Base-by-base conservation (phyloP, 192 early-diverging fungal genomes). In the Phlyctochytrium planicorne region DNA sequence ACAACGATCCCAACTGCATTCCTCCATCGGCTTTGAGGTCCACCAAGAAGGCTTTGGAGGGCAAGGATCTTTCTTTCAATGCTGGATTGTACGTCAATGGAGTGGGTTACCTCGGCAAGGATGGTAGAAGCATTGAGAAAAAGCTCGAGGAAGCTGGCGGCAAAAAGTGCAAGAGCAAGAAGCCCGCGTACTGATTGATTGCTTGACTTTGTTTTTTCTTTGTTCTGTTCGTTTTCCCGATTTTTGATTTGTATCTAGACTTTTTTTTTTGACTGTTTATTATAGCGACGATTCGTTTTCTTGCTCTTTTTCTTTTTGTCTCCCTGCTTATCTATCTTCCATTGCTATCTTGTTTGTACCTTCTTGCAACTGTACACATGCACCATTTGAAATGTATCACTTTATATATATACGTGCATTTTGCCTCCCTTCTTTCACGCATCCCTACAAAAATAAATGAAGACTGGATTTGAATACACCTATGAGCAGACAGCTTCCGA, bases 1-100 rank as follows among this genome's bases (percentile, higher is more conserved):
- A 57, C 25, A 57, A 57, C 12, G 55, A 57, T 27, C 55, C 55
- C 14, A 25, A 57, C 12, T 57, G 55, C 25, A 25, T 57, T 4
- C 10, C 14, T 27, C 55, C 55, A 27, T 10, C 12, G 12, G 10
- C 12, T 12, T 10, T 57, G 20, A 25, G 27, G 55, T 10, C 10
- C 12, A 25, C 16, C 12, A 29, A 25, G 20, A 27, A 57, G 6
- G 27, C 16, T 4, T n/a, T n/a, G n/a, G n/a, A n/a, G n/a, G 6
- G 27, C 4, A 25, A 6, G 55, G 55, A 14, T 29, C 25, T 29
- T 12, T 24, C 14, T 27, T 47, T 47, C 20, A 47, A 47, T 47
- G 40, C 40, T 6, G 20, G 20, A 20, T 47, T 47, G 40, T 6
- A 47, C 10, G 40, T 47, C 10, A 20, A 47, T 6, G 40, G 40